Evolutionary conservation across 805 yeast species (phyloP).

Genomic region (Yarrowia phangngaensis): DNA sequence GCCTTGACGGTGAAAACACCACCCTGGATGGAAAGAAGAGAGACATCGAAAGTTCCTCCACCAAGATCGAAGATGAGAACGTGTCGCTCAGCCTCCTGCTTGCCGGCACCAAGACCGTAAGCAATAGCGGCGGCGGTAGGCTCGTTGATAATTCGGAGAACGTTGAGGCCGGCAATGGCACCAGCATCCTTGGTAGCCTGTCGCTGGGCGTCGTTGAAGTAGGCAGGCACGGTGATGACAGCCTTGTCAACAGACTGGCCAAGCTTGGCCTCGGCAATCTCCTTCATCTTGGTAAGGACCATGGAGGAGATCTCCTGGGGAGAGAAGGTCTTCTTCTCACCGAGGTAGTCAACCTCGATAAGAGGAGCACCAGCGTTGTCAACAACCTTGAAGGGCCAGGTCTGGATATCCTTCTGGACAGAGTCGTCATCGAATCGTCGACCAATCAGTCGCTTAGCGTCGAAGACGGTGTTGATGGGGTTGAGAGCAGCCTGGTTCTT

Average conservation of each 20-base stretch:
- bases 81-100: slow-evolving; percentile 76
- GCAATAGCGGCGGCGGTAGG: slow-evolving; percentile 98
- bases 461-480: slow-evolving; percentile 80
- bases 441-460: slow-evolving; percentile 92
- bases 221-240: slow-evolving; percentile 83
- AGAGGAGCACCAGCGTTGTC: slow-evolving; percentile 73
- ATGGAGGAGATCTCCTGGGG: slow-evolving; percentile 95
- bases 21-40: slow-evolving; percentile 84
- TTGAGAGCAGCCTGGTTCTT: slow-evolving; percentile 96
- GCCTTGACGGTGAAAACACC: slow-evolving; percentile 97
- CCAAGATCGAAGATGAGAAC: slow-evolving; percentile 91
- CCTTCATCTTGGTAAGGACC: slow-evolving; percentile 88
- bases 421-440: slow-evolving; percentile 78
- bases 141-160: slow-evolving; percentile 80
- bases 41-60: slow-evolving; percentile 98
- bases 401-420: slow-evolving; percentile 86
- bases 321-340: slow-evolving; percentile 80
- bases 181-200: slow-evolving; percentile 91
- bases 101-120: slow-evolving; percentile 90
- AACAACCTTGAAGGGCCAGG: slow-evolving; percentile 85
- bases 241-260: slow-evolving; percentile 80
- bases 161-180: slow-evolving; percentile 79
- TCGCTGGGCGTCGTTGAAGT: slow-evolving; percentile 84
- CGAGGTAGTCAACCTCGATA: slow-evolving; percentile 76
- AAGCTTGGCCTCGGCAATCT: slow-evolving; percentile 75